Evolutionary conservation across 805 yeast genomes (phyloP), one percentile per base, ranked within the genome.

Genomic region (Candida succiphila): DNA sequence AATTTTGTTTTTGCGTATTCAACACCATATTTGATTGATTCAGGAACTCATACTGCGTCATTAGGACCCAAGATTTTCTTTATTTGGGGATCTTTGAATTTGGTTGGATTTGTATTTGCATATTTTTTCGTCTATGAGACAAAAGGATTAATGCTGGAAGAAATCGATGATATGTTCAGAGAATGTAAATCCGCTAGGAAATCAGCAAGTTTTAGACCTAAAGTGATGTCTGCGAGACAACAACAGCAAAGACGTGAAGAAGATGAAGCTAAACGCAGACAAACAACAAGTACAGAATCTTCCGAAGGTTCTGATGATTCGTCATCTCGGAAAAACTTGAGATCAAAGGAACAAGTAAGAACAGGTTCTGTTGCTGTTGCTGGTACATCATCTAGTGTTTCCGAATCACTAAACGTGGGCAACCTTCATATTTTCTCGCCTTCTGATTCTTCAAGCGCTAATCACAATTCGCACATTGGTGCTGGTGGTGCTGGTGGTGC

Each of bases 101-200:
- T 73, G 2, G 29, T 66, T 4, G 86, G 80, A 1, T 69, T 73
- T 4, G 42, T 78, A 3, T 69, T 77, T 40, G 77, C 76, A 5
- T 79, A 77, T 52, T 70, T 80, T 33, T 61, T 69, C 36, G 84
- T 82, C 23, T 83, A 78, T 56, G 92, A 83, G 52, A 84, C 95
- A 0, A 78, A 74, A 46, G 94, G 94, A 0, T 62, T 84, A 33
- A 73, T 77, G 46, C 67, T 85, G 51, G 95, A 85, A 56, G 86
- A 85, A 44, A 78, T 85, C 34, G 88, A 85, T 58, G 83, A 75
- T 41, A 62, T 84, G 61, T 84, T 78, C 50, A 65, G 69, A 33
- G 63, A 65, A 24, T 77, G 88, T 44, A 57, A 67, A 27, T 67
- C 52, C 47, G 79, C 87, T 1, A 52, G 69, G 14, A 54, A 53